Percentiles rank a stretch among this genome's conserved stretches.
These are phyloP conservation scores for Daldinia loculata DNA, from an alignment of 495 filamentous ascomycete genomes.

Conservation along the genomic window DNA sequence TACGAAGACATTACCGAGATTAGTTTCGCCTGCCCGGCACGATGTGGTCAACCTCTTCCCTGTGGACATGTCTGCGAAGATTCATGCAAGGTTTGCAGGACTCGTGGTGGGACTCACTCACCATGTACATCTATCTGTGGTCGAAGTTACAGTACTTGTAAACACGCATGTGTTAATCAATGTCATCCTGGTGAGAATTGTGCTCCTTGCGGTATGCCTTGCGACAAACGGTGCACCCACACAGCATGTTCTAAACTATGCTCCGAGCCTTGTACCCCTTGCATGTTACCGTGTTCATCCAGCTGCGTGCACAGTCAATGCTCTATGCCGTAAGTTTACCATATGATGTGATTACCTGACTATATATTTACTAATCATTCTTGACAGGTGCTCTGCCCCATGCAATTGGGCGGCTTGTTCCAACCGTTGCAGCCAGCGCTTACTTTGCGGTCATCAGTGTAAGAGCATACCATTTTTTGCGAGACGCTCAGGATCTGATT, in stretches of 20 bases:
- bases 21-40: constrained; percentile 55
- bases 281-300: neutral
- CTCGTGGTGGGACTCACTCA: neutral
- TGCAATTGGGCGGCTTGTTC: neutral
- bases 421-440: neutral
- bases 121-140: neutral
- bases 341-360: no score
- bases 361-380: neutral
- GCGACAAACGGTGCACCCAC: neutral
- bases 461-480: neutral
- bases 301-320: neutral
- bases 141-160: neutral
- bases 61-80: constrained; percentile 70
- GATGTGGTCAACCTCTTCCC: constrained; percentile 56
- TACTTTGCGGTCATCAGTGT: neutral
- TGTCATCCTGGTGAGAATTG: neutral
- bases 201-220: neutral
- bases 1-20: constrained; percentile 49
- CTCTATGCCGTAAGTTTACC: neutral
- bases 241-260: neutral
- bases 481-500: neutral
- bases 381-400: neutral
- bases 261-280: neutral
- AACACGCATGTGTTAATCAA: neutral
- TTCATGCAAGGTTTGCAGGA: neutral